phyloP scores from a whole-genome alignment of 2,329 filamentous ascomycete species.

The Mollisiaceae sp. region DNA sequence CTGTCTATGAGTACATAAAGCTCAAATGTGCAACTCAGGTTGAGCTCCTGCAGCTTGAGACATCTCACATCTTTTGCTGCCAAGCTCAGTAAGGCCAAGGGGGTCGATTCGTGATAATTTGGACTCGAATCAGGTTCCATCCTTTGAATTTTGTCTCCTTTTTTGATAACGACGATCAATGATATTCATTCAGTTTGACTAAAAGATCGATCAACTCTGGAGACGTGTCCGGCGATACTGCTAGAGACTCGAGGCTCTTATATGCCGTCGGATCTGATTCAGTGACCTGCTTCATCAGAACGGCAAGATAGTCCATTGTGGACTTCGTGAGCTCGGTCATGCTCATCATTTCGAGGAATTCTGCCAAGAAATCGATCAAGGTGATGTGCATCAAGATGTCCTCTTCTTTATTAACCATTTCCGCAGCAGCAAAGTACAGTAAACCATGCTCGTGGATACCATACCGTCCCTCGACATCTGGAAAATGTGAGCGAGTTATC shows the following conservation, averaged over 20 bases:
- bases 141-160: background rate
- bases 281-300: constrained; percentile 37
- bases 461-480: constrained; percentile 38
- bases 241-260: constrained; percentile 39
- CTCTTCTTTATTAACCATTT: constrained; percentile 43
- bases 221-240: constrained; percentile 31
- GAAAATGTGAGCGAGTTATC: constrained; percentile 37
- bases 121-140: background rate
- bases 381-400: constrained; percentile 45
- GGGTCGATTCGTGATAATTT: background rate
- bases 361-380: constrained; percentile 42
- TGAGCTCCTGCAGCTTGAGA: background rate
- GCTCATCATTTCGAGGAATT: constrained; percentile 42
- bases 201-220: constrained; percentile 40
- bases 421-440: constrained; percentile 40
- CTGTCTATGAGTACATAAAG: background rate
- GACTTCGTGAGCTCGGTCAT: constrained; percentile 34
- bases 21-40: background rate
- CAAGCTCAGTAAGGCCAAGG: background rate
- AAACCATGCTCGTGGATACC: constrained; percentile 34
- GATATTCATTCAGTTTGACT: constrained; percentile 32
- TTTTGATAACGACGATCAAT: constrained; percentile 9
- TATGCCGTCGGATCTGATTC: constrained; percentile 36
- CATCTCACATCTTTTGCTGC: background rate
- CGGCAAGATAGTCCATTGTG: constrained; percentile 38